A percentile compares a stretch with the other conserved stretches of the same genome.
Conservation (phyloP, 164 flowering plant species). For the Aristolochia californica region DNA sequence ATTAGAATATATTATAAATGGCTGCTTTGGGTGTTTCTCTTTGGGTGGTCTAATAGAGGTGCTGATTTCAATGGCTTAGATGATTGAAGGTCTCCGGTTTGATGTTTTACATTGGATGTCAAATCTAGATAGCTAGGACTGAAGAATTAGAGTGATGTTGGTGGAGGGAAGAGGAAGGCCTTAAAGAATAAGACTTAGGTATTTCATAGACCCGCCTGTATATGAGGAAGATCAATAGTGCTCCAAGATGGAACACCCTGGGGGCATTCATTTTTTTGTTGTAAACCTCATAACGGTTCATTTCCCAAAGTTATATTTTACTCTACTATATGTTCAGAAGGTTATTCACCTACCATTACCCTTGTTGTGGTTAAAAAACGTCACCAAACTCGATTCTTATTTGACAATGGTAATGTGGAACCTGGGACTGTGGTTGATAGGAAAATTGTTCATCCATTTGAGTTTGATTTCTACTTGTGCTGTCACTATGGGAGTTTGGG, state of each 20-base stretch:
- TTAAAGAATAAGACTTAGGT: no score
- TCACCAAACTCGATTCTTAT: constrained; percentile 65
- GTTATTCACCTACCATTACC: constrained; percentile 50
- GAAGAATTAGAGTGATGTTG: no score
- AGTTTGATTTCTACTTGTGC: constrained; percentile 68
- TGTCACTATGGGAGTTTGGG: constrained; percentile 66
- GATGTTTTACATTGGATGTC: no score
- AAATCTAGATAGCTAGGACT: no score
- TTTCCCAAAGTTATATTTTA: constrained; percentile 67
- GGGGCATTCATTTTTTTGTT: constrained; percentile 73
- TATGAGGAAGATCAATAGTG: constrained; percentile 77
- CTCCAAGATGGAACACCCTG: constrained; percentile 96
- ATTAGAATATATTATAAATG: no score
- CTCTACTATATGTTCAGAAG: constrained; percentile 24
- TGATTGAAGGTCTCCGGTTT: no score
- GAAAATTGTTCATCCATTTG: constrained; percentile 40
- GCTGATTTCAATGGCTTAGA: no score
- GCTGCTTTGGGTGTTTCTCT: no score
- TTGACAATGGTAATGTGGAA: constrained; percentile 34
- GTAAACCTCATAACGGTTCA: constrained; percentile 68
- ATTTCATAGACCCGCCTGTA: constrained; percentile 46
- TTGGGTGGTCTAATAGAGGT: no score
- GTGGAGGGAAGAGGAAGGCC: no score
- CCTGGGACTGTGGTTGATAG: constrained; percentile 80
- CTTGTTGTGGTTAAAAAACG: constrained; percentile 67